phyloP scores from a whole-genome alignment of 768 basidiomycete genomes.

The Suillus sp. region DNA sequence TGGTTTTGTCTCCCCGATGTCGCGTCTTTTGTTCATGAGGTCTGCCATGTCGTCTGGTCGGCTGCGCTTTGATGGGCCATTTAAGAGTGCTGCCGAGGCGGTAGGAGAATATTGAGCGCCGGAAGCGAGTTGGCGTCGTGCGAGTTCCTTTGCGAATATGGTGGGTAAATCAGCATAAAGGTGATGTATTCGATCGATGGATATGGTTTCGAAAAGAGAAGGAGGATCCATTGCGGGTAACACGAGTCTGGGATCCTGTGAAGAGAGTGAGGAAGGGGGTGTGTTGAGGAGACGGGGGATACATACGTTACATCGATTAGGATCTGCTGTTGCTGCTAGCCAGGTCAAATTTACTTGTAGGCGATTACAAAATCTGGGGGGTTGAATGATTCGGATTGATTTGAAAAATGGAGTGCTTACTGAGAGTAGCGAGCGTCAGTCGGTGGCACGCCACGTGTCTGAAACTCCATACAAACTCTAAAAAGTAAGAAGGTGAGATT shows the following conservation, averaged over 20 bases:
- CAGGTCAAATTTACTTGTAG: constrained; percentile 73
- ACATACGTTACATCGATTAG: constrained; percentile 50
- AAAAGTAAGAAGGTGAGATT: constrained; percentile 11
- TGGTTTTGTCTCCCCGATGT: constrained; percentile 64
- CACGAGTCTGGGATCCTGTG: constrained; percentile 38
- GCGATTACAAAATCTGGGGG: constrained; percentile 55
- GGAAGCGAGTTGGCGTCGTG: constrained; percentile 40
- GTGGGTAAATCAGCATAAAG: constrained; percentile 62
- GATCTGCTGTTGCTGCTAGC: constrained; percentile 70
- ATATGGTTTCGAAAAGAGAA: constrained; percentile 49
- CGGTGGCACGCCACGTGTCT: constrained; percentile 48
- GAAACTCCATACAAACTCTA: constrained; percentile 66
- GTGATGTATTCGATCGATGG: constrained; percentile 63
- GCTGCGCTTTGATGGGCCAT: constrained; percentile 59
- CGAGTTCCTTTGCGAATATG: constrained; percentile 64
- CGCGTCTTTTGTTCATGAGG: constrained; percentile 61
- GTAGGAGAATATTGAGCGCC: constrained; percentile 25
- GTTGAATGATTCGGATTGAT: constrained; percentile 18
- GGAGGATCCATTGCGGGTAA: constrained; percentile 63
- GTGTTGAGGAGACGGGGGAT: constrained; percentile 9
- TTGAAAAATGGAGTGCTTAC: constrained; percentile 42
- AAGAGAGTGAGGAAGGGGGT: constrained; percentile 10
- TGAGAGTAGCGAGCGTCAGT: constrained; percentile 56
- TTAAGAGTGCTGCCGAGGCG: constrained; percentile 21
- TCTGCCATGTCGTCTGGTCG: constrained; percentile 54